A percentile compares a stretch with the other conserved stretches of the same genome.
Evolutionary conservation across 78 protist species (phyloP).

Genomic region (Protostelium mycophagum): DNA sequence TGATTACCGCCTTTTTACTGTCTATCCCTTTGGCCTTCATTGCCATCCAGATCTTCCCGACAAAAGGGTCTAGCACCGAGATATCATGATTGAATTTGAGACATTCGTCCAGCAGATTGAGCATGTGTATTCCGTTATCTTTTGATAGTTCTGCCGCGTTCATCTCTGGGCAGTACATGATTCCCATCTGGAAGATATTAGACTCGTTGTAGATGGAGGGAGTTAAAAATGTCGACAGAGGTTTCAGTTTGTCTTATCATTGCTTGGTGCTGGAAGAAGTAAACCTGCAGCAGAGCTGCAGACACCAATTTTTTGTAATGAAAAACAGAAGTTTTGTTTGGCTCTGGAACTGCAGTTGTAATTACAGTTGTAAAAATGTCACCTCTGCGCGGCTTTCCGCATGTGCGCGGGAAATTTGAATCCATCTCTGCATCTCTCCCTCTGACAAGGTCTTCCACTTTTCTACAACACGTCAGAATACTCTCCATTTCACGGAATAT

Average conservation of each 20-base stretch:
- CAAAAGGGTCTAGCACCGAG: background rate
- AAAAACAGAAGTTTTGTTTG: no score
- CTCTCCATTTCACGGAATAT: no score
- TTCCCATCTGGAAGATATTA: background rate
- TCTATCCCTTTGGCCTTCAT: background rate
- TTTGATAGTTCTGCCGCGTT: background rate
- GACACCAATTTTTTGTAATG: no score
- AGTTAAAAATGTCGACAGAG: no score
- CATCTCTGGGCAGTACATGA: slow-evolving; percentile 1
- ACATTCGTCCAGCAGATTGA: background rate
- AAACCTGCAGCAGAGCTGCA: no score
- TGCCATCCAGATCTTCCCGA: background rate
- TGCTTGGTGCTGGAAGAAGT: no score
- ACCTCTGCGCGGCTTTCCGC: background rate
- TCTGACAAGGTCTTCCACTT: background rate
- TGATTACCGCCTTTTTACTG: background rate
- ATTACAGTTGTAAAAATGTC: background rate
- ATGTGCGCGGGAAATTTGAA: background rate
- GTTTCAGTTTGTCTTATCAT: no score
- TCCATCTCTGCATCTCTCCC: background rate
- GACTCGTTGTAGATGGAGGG: no score
- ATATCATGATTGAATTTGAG: background rate
- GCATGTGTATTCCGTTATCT: background rate
- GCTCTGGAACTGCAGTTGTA: no score
- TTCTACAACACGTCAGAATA: background rate